phyloP scores from a whole-genome alignment of 1,139 yeast species.

The Pneumocystis jirovecii region DNA sequence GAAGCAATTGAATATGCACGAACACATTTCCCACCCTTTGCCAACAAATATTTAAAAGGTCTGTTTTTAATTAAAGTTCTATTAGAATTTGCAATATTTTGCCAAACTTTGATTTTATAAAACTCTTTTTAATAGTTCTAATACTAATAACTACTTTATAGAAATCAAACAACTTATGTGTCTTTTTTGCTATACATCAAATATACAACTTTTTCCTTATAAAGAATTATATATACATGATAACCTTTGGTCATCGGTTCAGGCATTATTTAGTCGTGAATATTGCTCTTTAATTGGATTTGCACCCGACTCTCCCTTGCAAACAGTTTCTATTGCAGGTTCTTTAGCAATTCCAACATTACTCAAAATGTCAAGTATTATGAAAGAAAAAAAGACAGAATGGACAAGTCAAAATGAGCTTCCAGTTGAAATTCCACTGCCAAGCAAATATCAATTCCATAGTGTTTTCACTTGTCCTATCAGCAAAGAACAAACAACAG shows the following conservation, averaged over 20 bases:
- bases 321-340: slow-evolving; percentile 54
- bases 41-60: slow-evolving; percentile 13
- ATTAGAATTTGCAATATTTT: not conserved
- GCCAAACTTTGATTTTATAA: not conserved
- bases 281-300: slow-evolving; percentile 51
- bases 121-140: not conserved
- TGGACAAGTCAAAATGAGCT: slow-evolving; percentile 45
- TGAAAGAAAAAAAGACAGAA: slow-evolving; percentile 35
- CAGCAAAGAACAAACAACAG: slow-evolving; percentile 64
- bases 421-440: slow-evolving; percentile 46
- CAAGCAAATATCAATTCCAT: slow-evolving; percentile 44
- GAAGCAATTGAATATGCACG: slow-evolving; percentile 44
- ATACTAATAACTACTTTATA: slow-evolving; percentile 22
- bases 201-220: slow-evolving; percentile 31
- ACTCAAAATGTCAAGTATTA: slow-evolving; percentile 44
- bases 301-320: slow-evolving; percentile 57
- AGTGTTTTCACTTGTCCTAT: slow-evolving; percentile 87
- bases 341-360: slow-evolving; percentile 57
- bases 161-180: slow-evolving; percentile 44
- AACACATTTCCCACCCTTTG: slow-evolving; percentile 36
- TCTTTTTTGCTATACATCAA: slow-evolving; percentile 29
- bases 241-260: slow-evolving; percentile 29
- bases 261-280: slow-evolving; percentile 46
- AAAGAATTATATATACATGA: slow-evolving; percentile 21
- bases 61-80: not conserved